Base-by-base conservation (phyloP, 2,329 filamentous ascomycete genomes). In the Thelonectria rubi region DNA sequence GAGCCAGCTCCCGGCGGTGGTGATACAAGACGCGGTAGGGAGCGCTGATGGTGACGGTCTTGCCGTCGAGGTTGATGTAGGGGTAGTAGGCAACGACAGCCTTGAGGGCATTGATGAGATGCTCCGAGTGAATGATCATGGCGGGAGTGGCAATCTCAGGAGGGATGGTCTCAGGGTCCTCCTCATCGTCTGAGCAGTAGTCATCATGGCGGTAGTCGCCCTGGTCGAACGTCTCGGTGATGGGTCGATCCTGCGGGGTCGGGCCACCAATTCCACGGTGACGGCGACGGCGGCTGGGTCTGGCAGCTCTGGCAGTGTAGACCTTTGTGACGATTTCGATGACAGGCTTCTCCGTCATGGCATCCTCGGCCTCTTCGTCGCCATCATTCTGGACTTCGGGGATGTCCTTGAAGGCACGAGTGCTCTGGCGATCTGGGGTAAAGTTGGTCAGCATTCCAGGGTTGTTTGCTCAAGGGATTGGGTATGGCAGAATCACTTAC, bases 21-120 rank as follows among this genome's bases (percentile, higher is more conserved):
- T 85, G 82, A 46, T 81, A 75, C 14, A 86, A 74, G n/a, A 82
- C 72, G 6, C 73, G 72, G 66, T 84, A 85, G 2, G 84, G 84
- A 4, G 78, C 77, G 17, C 74, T 73, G 63, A 85, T 75, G 24
- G 66, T 70, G 55, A 81, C 72, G n/a, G 58, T 69, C 7, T 77
- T 74, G 42, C 69, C 77, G 1, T 74, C 68, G 50, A 81, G 75
- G 43, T 72, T 74, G 58, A 77, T 74, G 40, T 75, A 74, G 3
- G 81, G 81, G 63, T 84, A 84, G 65, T 83, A 84, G 21, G 72
- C 74, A 7, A 85, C 76, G 5, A 84, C 77, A 12, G 82, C 81
- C 26, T 73, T 75, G 5, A 86, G 74, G 1, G 82, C 82, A 48
- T 82, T 78, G 64, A 80, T 77, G 30, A 86, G 76, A 58, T 82